These are phyloP conservation scores for Phaeosphaeriaceae sp. DNA, from an alignment of 2,329 filamentous ascomycete genomes.

Conservation along the genomic window DNA sequence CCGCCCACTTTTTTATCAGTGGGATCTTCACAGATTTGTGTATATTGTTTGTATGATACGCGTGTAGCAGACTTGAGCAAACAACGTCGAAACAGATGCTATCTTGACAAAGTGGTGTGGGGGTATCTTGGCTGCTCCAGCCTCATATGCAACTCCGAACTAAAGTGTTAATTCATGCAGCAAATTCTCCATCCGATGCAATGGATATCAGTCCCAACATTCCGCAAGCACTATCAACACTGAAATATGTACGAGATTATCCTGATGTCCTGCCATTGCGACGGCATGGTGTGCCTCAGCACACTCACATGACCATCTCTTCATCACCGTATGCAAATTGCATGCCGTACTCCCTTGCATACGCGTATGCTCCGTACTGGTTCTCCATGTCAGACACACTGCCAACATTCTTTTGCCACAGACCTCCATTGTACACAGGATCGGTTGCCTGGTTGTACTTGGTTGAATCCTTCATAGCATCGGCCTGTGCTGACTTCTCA, in stretches of 20 bases:
- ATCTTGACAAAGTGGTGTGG: slow-evolving; percentile 6
- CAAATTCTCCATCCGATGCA: not conserved
- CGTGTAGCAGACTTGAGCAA: not conserved
- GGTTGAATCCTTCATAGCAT: slow-evolving; percentile 35
- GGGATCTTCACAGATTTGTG: not conserved
- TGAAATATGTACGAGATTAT: not conserved
- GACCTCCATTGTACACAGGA: slow-evolving; percentile 68
- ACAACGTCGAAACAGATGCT: not conserved
- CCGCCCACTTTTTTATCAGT: not conserved
- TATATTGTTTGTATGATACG: not conserved
- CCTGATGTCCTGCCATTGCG: not conserved
- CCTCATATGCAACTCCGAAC: slow-evolving; percentile 8
- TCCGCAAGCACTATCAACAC: not conserved
- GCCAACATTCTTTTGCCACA: slow-evolving; percentile 57
- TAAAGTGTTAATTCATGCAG: not conserved
- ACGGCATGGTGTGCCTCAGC: not conserved
- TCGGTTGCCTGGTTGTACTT: slow-evolving; percentile 68
- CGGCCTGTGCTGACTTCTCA: slow-evolving; percentile 56
- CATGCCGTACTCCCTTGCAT: slow-evolving; percentile 59
- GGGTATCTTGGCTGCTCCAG: slow-evolving; percentile 20
- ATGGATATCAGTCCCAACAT: not conserved
- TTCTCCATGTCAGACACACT: slow-evolving; percentile 65
- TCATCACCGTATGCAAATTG: slow-evolving; percentile 41
- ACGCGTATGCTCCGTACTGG: slow-evolving; percentile 70
- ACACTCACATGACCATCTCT: slow-evolving; percentile 50